These are phyloP conservation scores for Coemansia sp. DNA, from an alignment of 192 early-diverging fungal genomes.

Conservation along the genomic window DNA sequence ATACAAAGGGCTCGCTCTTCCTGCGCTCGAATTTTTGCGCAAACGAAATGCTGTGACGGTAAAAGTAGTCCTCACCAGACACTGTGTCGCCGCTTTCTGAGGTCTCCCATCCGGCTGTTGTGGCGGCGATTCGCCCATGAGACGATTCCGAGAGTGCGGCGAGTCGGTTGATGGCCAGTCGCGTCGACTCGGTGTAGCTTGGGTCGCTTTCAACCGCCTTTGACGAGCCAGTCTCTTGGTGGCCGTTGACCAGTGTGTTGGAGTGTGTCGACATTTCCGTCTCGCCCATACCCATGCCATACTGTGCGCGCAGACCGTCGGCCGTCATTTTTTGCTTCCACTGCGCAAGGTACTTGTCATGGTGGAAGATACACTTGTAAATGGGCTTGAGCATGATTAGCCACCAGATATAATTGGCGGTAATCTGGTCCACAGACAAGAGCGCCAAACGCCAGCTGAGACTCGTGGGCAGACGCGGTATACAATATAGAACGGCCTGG, in stretches of 20 bases:
- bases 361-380: constrained; percentile 46
- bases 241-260: constrained; percentile 25
- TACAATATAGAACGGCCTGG: constrained; percentile 35
- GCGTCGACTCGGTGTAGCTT: constrained; percentile 46
- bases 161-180: constrained; percentile 34
- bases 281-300: constrained; percentile 31
- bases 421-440: constrained; percentile 36
- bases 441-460: constrained; percentile 42
- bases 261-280: constrained; percentile 39
- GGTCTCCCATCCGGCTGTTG: background rate
- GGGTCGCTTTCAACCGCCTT: constrained; percentile 28
- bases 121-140: constrained; percentile 1
- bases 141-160: constrained; percentile 20
- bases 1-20: constrained; percentile 38
- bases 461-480: constrained; percentile 29
- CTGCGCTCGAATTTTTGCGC: constrained; percentile 23
- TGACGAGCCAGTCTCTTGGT: background rate
- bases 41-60: constrained; percentile 18
- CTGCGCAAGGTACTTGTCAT: constrained; percentile 41
- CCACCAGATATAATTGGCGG: constrained; percentile 55
- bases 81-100: background rate
- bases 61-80: constrained; percentile 1
- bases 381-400: constrained; percentile 56
- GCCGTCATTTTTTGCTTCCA: constrained; percentile 50
- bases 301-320: constrained; percentile 43